Evolutionary conservation across 768 basidiomycete genomes (phyloP).

Genomic region (Sporobolomyces roseus): DNA sequence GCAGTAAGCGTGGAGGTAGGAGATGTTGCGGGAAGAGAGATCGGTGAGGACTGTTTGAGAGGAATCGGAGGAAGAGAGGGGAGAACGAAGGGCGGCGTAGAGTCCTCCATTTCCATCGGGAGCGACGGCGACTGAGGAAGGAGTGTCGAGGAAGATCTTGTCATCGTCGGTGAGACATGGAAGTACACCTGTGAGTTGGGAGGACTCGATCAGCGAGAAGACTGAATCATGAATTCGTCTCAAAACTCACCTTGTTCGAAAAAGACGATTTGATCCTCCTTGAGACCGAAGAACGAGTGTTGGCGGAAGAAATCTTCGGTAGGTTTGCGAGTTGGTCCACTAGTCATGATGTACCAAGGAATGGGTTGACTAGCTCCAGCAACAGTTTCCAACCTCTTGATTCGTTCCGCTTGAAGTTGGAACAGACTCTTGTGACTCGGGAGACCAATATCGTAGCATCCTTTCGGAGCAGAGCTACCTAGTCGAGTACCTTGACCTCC

Average conservation of each 20-base stretch:
- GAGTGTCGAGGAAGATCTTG: slow-evolving; percentile 79
- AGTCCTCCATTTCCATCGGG: slow-evolving; percentile 98
- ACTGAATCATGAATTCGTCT: background rate
- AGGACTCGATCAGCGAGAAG: background rate
- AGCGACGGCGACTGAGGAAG: slow-evolving; percentile 79
- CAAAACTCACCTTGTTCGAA: slow-evolving; percentile 88
- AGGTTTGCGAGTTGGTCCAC: slow-evolving; percentile 82
- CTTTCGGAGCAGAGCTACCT: slow-evolving; percentile 88
- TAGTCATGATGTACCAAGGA: slow-evolving; percentile 99
- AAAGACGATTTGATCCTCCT: slow-evolving; percentile 73
- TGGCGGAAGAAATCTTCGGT: slow-evolving; percentile 80
- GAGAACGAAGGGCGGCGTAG: slow-evolving; percentile 70
- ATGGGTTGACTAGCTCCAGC: slow-evolving; percentile 56
- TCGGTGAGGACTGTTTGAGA: slow-evolving; percentile 73
- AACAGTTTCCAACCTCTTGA: slow-evolving; percentile 71
- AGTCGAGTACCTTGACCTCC: slow-evolving; percentile 95
- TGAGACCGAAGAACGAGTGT: slow-evolving; percentile 75
- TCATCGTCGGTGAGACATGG: slow-evolving; percentile 93
- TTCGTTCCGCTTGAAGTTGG: slow-evolving; percentile 96
- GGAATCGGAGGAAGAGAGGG: slow-evolving; percentile 55
- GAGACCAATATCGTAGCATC: slow-evolving; percentile 94
- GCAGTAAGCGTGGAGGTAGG: slow-evolving; percentile 90
- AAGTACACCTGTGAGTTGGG: slow-evolving; percentile 67
- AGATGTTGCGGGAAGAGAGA: slow-evolving; percentile 66
- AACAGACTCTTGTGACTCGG: slow-evolving; percentile 91